phyloP scores from a whole-genome alignment of 495 filamentous ascomycete species.

The Lophiostoma macrostomum region DNA sequence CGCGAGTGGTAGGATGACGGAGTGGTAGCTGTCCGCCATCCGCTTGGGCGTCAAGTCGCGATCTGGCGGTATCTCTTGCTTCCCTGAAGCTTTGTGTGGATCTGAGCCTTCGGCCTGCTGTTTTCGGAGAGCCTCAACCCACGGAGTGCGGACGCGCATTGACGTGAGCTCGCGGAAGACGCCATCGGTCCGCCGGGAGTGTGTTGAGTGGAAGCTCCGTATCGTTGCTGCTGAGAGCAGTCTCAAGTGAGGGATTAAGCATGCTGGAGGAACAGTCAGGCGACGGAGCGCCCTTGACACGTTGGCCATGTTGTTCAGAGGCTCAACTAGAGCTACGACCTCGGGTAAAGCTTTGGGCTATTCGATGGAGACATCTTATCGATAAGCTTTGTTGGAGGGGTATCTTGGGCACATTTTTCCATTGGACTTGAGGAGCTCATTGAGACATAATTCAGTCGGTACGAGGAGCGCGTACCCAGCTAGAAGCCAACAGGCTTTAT shows the following conservation, averaged over 20 bases:
- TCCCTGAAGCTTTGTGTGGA: constrained; percentile 30
- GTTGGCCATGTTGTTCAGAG: constrained; percentile 20
- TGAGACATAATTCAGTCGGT: too few relatives aligned
- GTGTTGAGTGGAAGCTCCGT: constrained; percentile 31
- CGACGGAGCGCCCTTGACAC: constrained; percentile 11
- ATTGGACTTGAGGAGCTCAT: too few relatives aligned
- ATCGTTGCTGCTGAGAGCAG: neutral
- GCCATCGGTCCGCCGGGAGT: constrained; percentile 44
- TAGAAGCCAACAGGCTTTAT: too few relatives aligned
- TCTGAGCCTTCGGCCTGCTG: constrained; percentile 46
- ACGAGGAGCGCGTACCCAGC: too few relatives aligned
- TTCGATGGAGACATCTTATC: too few relatives aligned
- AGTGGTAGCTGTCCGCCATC: constrained; percentile 64
- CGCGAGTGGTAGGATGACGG: constrained; percentile 62
- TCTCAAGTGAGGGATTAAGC: neutral
- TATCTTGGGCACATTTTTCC: too few relatives aligned
- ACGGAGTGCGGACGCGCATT: constrained; percentile 63
- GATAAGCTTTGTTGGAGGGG: too few relatives aligned
- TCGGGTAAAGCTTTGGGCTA: too few relatives aligned
- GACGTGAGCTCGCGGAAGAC: constrained; percentile 51
- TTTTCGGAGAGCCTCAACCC: constrained; percentile 63
- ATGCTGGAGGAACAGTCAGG: neutral
- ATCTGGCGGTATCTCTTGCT: constrained; percentile 39
- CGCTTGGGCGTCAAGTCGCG: constrained; percentile 57
- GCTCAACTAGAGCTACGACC: too few relatives aligned